Base-by-base conservation (phyloP, 495 filamentous ascomycete genomes). In the Stereocaulon alpinum region DNA sequence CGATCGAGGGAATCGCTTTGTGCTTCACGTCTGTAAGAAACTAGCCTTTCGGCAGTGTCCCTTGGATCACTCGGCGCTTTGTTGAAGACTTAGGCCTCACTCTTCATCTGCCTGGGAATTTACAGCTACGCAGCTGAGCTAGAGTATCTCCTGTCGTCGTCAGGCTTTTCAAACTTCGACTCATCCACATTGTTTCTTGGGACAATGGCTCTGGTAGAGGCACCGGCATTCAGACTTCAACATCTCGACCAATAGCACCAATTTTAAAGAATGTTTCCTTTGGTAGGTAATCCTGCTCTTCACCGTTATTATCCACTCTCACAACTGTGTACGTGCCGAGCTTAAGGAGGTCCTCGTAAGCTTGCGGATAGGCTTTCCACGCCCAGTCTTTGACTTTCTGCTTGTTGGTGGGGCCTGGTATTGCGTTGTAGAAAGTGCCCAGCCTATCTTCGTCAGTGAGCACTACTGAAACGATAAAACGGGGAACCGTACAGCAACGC, bases 311-410 rank as follows among this genome's bases (percentile, higher is more conserved):
- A 56, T 37, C 57, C 10, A 58, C 57, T 44, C 61, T 59, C 56
- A 51, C 44, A 3, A 49, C 59, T 32, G 42, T 45, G 18, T 60
- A 64, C 20, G 54, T 29, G 5, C 71, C 70, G n/a, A 66, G 24
- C 57, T 69, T 71, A 58, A 77, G 76, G 55, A 96, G 66, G 53
- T 82, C 76, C 18, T 66, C 68, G 89, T 91, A 96, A 6, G 77
- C 70, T 34, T 77, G 74, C 0, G 87, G 85, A 67, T 89, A 88
- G 37, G 77, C 75, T 14, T 77, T 69, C 58, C 75, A 76, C 9
- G 84, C 82, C 88, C 89, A 95, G 32, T 77, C 71, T 66, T 87
- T 82, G 44, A 95, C 81, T 43, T 81, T 68, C n/a, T 78, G 71
- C 66, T 89, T 86, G 66, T 76, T 76, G 41, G 77, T 74, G 34